Base-by-base conservation (phyloP, 495 filamentous ascomycete genomes). In the Penicillium cosmopolitanum region DNA sequence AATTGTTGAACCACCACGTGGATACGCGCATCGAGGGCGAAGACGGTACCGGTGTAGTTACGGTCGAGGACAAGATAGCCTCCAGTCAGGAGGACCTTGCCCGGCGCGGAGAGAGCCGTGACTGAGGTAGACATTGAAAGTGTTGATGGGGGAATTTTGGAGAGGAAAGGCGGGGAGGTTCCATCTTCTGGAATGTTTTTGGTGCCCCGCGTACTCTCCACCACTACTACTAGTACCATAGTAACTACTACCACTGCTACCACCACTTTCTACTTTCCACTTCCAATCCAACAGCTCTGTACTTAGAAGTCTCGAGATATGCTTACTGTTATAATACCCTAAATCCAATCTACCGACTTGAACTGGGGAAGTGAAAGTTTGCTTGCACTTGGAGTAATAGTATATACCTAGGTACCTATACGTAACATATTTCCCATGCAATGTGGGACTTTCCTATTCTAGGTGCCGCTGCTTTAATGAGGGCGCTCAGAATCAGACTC, bases 11-110 rank as follows among this genome's bases (percentile, higher is more conserved):
- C 89, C 60, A 92, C 74, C 53, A 92, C 86, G 73, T 97, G 93
- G 63, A 98, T 96, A 56, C 95, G 85, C 51, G 95, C 94, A 74
- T 93, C 91, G 52, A 98, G 89, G 15, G 92, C 95, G 71, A 97
- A 96, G 7, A 98, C 94, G 16, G 96, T 85, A 10, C 88, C 96
- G 2, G 91, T 93, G 68, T 96, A 93, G 40, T 82, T 79, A 51
- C 89, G 86, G 76, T 98, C 96, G 21, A 98, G 87, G 9, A 97
- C 92, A 12, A 98, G 87, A 69, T 97, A 98, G 43, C 95, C 95
- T 40, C 95, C 95, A 50, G 93, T 91, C 15, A 98, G 82, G 47
- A 98, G 83, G 44, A 98, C 96, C 77, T 98, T 98, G 51, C 95
- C 95, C 21, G 95, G 95, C 2, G 96, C 93, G 60, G 94, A 97